Evolutionary conservation across 371 early-diverging fungal species (phyloP).

Genomic region (Mucor velutinosus): DNA sequence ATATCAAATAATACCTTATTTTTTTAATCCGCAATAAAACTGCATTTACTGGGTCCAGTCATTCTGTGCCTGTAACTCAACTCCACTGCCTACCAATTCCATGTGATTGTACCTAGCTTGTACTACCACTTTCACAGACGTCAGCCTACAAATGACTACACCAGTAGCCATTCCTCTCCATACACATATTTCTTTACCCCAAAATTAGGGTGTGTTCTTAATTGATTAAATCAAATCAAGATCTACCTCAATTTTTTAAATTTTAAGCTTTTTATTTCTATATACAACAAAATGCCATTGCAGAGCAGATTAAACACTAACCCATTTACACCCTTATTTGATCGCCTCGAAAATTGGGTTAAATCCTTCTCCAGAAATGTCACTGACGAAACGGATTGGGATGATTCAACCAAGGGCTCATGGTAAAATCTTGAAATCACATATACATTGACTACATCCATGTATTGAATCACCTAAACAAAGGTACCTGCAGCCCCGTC

Average conservation of each 20-base stretch:
- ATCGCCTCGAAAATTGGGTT: constrained; percentile 19
- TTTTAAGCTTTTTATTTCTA: background rate
- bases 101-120: background rate
- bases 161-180: background rate
- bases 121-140: background rate
- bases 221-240: background rate
- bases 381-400: constrained; percentile 58
- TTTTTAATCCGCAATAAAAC: background rate
- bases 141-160: background rate
- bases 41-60: background rate
- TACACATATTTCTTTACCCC: background rate
- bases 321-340: background rate
- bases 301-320: background rate
- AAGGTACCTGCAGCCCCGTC: constrained; percentile 64
- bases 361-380: constrained; percentile 8
- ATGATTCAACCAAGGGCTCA: constrained; percentile 53
- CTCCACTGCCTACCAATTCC: background rate
- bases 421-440: constrained; percentile 39
- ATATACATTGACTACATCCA: background rate
- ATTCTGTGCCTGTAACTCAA: too few relatives aligned
- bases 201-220: background rate
- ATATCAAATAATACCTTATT: background rate
- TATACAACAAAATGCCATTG: background rate
- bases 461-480: background rate
- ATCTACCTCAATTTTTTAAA: too few relatives aligned